Percentiles rank a stretch among this genome's conserved stretches.
These are phyloP conservation scores for Colletotrichum agaves DNA, from an alignment of 2,329 filamentous ascomycete species.

Conservation along the genomic window DNA sequence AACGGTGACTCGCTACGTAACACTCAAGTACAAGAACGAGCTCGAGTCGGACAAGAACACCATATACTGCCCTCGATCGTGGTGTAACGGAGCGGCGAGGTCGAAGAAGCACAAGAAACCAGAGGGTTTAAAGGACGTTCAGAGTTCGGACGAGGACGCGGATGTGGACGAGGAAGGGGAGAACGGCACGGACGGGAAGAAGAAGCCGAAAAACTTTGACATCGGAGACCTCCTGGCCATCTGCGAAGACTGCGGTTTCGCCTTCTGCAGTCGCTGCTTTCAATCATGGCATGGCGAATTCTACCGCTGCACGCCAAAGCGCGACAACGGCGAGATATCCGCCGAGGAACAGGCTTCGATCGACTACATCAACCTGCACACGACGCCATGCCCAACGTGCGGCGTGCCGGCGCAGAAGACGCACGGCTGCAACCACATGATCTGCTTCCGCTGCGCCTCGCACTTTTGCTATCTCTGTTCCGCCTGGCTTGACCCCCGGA, in stretches of 20 bases:
- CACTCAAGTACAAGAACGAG: constrained; percentile 90
- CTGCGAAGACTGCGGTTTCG: constrained; percentile 89
- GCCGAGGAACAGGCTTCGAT: constrained; percentile 88
- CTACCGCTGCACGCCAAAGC: constrained; percentile 72
- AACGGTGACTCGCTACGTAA: constrained; percentile 85
- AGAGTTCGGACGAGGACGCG: constrained; percentile 62
- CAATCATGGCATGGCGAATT: constrained; percentile 96
- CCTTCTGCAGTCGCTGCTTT: constrained; percentile 79
- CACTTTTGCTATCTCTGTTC: constrained; percentile 97
- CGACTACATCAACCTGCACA: constrained; percentile 84
- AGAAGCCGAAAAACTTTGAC: constrained; percentile 48
- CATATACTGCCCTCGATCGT: constrained; percentile 89
- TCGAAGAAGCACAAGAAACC: constrained; percentile 80
- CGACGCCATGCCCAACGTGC: constrained; percentile 90
- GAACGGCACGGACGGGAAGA: constrained; percentile 28
- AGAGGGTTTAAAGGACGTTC: constrained; percentile 69
- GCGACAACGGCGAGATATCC: constrained; percentile 75
- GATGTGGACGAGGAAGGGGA: constrained; percentile 57
- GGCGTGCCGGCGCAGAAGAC: constrained; percentile 87
- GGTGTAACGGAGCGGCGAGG: constrained; percentile 90
- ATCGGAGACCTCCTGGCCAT: constrained; percentile 77
- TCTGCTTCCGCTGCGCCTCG: constrained; percentile 86
- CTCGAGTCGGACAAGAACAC: constrained; percentile 93
- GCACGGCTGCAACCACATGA: constrained; percentile 97
- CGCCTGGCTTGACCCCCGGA: constrained; percentile 81